Evolutionary conservation across 2,329 filamentous ascomycete genomes (phyloP).

Genomic region (Trichoderma sp.): DNA sequence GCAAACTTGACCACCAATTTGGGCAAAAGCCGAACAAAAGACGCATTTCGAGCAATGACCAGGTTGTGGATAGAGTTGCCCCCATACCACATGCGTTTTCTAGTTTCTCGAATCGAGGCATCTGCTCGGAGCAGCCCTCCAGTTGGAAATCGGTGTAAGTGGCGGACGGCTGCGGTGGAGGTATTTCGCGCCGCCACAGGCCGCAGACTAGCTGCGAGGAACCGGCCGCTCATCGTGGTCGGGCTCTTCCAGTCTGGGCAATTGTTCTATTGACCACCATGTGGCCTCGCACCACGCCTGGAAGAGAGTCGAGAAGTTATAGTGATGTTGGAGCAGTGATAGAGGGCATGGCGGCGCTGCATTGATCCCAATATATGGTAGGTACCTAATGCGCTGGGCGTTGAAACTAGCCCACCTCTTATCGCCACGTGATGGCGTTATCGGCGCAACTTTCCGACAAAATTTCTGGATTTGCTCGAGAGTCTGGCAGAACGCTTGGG

Average conservation of each 20-base stretch:
- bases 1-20: slow-evolving; percentile 89
- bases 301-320: background rate
- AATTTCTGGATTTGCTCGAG: slow-evolving; percentile 39
- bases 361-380: slow-evolving; percentile 7
- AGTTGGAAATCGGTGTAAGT: slow-evolving; percentile 66
- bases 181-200: slow-evolving; percentile 59
- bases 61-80: slow-evolving; percentile 85
- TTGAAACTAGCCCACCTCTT: slow-evolving; percentile 24
- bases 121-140: slow-evolving; percentile 70
- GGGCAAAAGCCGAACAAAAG: slow-evolving; percentile 70
- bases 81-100: slow-evolving; percentile 72
- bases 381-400: background rate
- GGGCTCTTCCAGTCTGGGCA: slow-evolving; percentile 24
- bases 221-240: slow-evolving; percentile 40
- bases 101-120: slow-evolving; percentile 60
- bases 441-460: slow-evolving; percentile 33
- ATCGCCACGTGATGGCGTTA: slow-evolving; percentile 42
- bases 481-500: slow-evolving; percentile 17
- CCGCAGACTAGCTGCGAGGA: slow-evolving; percentile 69
- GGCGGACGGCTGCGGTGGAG: slow-evolving; percentile 57
- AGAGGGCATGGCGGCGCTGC: slow-evolving; percentile 3
- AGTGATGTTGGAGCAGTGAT: background rate
- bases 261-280: slow-evolving; percentile 24
- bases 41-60: slow-evolving; percentile 63
- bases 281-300: slow-evolving; percentile 5